Evolutionary conservation across 78 protist species (phyloP).

Genomic region (Bigelowiella natans): DNA sequence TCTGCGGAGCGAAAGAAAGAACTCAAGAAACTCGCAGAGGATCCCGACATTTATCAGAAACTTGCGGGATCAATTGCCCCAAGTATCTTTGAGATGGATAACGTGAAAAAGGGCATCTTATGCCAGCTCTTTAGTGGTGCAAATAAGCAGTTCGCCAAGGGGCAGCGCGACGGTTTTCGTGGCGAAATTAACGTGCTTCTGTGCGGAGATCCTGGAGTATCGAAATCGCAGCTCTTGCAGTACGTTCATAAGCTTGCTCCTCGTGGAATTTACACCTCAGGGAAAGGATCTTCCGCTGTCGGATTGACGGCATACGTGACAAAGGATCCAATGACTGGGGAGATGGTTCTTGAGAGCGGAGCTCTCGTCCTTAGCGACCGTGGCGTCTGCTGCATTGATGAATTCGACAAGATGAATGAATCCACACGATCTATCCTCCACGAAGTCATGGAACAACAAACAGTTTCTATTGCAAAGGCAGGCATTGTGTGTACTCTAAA

Average conservation of each 20-base stretch:
- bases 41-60: conserved; percentile 65
- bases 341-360: conserved; percentile 86
- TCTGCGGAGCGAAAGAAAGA: background rate
- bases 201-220: conserved; percentile 97
- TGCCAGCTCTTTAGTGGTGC: conserved; percentile 92
- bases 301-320: conserved; percentile 98
- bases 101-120: conserved; percentile 92
- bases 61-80: conserved; percentile 87
- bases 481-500: conserved; percentile 86
- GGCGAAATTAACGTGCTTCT: conserved; percentile 91
- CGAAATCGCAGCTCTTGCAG: conserved; percentile 92
- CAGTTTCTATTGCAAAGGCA: conserved; percentile 99
- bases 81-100: conserved; percentile 84
- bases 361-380: conserved; percentile 82
- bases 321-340: conserved; percentile 85
- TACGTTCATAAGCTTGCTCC: conserved; percentile 91
- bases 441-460: conserved; percentile 99
- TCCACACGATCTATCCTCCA: conserved; percentile 91
- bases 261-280: conserved; percentile 97
- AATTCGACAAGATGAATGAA: conserved; percentile 98
- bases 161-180: conserved; percentile 26
- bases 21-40: background rate
- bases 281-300: conserved; percentile 94
- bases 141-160: background rate
- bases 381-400: conserved; percentile 99